Conservation (phyloP, 768 basidiomycete genomes). For the Tephrocybe sp. region DNA sequence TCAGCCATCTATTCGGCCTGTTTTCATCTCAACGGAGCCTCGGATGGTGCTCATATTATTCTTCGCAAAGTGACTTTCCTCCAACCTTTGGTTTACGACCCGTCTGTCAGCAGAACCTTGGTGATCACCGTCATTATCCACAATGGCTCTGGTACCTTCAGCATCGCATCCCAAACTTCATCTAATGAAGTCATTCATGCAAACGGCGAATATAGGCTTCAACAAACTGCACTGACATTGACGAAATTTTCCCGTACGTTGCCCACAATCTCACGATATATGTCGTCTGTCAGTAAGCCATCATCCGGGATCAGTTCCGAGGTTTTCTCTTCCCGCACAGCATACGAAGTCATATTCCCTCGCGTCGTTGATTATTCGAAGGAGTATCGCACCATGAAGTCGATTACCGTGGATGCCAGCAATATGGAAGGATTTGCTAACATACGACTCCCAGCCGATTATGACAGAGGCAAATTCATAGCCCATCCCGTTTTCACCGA, state of each 20-base stretch:
- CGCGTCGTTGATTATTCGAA: conserved; percentile 63
- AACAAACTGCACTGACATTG: conserved; percentile 25
- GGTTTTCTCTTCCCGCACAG: conserved; percentile 50
- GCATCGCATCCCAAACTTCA: conserved; percentile 37
- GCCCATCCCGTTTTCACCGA: conserved; percentile 62
- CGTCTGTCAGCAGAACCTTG: conserved; percentile 29
- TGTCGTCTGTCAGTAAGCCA: conserved; percentile 27
- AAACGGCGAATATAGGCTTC: conserved; percentile 36
- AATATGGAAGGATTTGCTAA: conserved; percentile 51
- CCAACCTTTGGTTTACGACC: conserved; percentile 51
- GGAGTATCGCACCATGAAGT: conserved; percentile 55
- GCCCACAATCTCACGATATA: conserved; percentile 31
- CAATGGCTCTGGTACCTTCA: conserved; percentile 40
- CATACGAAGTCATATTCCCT: conserved; percentile 68
- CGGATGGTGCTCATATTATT: conserved; percentile 31
- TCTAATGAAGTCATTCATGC: conserved; percentile 16
- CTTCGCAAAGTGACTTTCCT: conserved; percentile 45
- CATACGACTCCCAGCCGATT: conserved; percentile 35
- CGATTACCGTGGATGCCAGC: conserved; percentile 45
- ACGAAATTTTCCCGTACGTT: conserved; percentile 36
- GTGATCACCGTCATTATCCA: conserved; percentile 36
- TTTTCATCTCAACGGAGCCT: conserved; percentile 23
- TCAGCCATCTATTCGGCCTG: conserved; percentile 39
- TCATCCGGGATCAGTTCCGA: conserved; percentile 29
- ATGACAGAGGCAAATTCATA: conserved; percentile 32